Conservation (phyloP, 108 stramenopile species). For the Fistulifera solaris region DNA sequence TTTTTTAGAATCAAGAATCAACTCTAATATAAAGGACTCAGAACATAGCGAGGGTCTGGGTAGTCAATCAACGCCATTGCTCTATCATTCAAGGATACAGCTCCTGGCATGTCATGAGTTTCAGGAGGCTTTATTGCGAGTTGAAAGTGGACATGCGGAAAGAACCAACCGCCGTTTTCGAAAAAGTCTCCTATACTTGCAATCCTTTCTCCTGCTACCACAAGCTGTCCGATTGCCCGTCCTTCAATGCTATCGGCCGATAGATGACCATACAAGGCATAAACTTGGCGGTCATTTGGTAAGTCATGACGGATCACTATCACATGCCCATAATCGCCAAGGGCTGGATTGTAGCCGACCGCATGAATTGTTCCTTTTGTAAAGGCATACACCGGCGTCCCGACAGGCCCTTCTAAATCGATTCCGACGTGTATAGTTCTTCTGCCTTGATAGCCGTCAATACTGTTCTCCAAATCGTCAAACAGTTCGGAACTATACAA, state of each 20-base stretch:
- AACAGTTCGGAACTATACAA: conserved; percentile 66
- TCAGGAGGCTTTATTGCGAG: conserved; percentile 35
- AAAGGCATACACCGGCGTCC: conserved; percentile 64
- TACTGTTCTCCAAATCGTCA: conserved; percentile 23
- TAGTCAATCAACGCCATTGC: conserved; percentile 41
- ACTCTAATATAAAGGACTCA: conserved; percentile 57
- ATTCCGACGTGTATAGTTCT: conserved; percentile 74
- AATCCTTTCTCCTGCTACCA: conserved; percentile 14
- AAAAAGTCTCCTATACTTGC: conserved; percentile 57
- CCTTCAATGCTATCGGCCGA: conserved; percentile 18
- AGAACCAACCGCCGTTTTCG: conserved; percentile 81
- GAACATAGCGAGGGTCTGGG: conserved; percentile 58
- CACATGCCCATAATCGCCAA: conserved; percentile 78
- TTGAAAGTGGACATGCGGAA: conserved; percentile 67
- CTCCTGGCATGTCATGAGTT: conserved; percentile 77
- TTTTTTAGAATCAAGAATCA: too few species aligned
- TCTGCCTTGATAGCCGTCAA: conserved; percentile 35
- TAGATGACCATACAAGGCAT: conserved; percentile 76
- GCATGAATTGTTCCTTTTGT: conserved; percentile 58
- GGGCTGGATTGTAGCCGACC: conserved; percentile 63
- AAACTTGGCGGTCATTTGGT: conserved; percentile 23
- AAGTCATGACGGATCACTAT: conserved; percentile 65
- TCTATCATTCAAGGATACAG: conserved; percentile 43
- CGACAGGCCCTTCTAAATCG: conserved; percentile 68
- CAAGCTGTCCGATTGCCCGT: conserved; percentile 16